These are phyloP conservation scores for Aspergillus ellipticus DNA, from an alignment of 495 filamentous ascomycete species.

Conservation along the genomic window DNA sequence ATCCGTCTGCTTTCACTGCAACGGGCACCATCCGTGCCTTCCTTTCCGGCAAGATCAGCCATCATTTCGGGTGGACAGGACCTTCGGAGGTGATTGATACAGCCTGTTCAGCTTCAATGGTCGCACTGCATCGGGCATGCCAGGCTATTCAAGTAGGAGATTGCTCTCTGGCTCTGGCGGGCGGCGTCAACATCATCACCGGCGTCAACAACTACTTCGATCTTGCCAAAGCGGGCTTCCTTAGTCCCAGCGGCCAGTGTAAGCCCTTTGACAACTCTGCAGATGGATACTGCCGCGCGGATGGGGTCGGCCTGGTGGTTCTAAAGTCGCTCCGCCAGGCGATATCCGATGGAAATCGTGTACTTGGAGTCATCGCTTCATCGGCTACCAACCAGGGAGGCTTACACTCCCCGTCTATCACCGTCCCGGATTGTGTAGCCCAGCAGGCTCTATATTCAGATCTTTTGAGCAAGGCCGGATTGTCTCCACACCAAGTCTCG, in stretches of 20 bases:
- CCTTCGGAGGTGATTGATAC: constrained; percentile 34
- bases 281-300: constrained; percentile 66
- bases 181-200: constrained; percentile 30
- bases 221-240: constrained; percentile 21
- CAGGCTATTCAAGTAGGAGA: constrained; percentile 2
- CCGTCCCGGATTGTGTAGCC: constrained; percentile 29
- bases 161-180: constrained; percentile 19
- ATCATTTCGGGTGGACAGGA: constrained; percentile 39
- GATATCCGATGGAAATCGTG: constrained; percentile 52
- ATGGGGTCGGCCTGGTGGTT: constrained; percentile 59
- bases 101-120: constrained; percentile 31
- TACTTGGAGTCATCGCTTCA: constrained; percentile 53
- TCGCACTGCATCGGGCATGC: constrained; percentile 25
- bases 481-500: constrained; percentile 17
- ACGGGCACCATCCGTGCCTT: constrained; percentile 28
- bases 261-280: constrained; percentile 63
- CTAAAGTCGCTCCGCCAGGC: constrained; percentile 60
- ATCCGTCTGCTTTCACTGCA: constrained; percentile 29
- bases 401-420: constrained; percentile 13
- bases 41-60: constrained; percentile 27
- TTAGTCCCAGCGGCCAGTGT: constrained; percentile 37
- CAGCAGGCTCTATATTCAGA: constrained; percentile 25
- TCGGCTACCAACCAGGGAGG: constrained; percentile 35
- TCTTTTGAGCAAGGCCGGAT: no score
- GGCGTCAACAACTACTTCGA: constrained; percentile 17